These are phyloP conservation scores for Boletus rex-veris DNA, from an alignment of 768 basidiomycete species.

Conservation along the genomic window DNA sequence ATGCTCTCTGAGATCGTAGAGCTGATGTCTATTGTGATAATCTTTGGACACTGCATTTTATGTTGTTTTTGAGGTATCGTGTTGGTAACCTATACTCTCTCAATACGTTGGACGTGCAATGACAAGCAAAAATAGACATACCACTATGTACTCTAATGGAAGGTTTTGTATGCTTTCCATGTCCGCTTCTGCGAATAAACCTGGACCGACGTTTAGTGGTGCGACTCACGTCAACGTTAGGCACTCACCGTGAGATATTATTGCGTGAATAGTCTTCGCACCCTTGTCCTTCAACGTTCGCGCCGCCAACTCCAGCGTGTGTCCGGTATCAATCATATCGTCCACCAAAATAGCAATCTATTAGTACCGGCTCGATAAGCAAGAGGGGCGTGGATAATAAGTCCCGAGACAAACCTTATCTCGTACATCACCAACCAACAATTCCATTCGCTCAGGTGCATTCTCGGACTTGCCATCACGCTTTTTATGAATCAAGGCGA, in stretches of 20 bases:
- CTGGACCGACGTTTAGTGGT: conserved; percentile 36
- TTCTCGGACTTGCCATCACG: conserved; percentile 64
- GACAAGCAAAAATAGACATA: conserved; percentile 33
- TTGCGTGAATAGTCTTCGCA: conserved; percentile 78
- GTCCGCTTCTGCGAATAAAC: conserved; percentile 75
- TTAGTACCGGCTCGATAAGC: conserved; percentile 1
- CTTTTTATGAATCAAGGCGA: conserved; percentile 92
- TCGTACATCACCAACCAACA: conserved; percentile 90
- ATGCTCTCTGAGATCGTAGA: conserved; percentile 95
- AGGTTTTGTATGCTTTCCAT: conserved; percentile 64
- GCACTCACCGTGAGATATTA: conserved; percentile 84
- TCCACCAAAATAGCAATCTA: conserved; percentile 94
- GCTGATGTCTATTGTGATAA: conserved; percentile 87
- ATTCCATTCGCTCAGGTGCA: conserved; percentile 81
- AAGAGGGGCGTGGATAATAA: not conserved
- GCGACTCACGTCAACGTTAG: not conserved
- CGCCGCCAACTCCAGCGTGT: conserved; percentile 81
- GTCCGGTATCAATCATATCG: conserved; percentile 97
- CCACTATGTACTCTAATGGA: conserved; percentile 83
- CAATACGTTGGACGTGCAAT: not conserved
- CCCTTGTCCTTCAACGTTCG: conserved; percentile 87
- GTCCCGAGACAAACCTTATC: conserved; percentile 58
- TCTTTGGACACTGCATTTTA: conserved; percentile 59
- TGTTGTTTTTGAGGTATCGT: conserved; percentile 84
- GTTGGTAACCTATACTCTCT: conserved; percentile 77